These are phyloP conservation scores for Mimosa pudica DNA, from an alignment of 306 rosid species.

Conservation along the genomic window DNA sequence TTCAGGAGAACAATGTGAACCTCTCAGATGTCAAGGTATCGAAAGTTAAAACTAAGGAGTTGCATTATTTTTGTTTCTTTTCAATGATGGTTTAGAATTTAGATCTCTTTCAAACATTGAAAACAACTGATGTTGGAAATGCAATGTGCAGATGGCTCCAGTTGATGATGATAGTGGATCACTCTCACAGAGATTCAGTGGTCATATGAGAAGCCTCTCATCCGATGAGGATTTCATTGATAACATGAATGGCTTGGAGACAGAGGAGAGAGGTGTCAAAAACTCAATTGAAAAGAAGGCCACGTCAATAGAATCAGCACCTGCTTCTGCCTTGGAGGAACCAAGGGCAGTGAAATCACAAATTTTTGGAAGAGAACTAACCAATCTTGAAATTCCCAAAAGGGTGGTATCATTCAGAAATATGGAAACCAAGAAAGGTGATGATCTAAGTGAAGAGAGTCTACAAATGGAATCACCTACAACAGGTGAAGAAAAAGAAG, in stretches of 20 bases:
- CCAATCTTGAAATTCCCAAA: slow-evolving; percentile 65
- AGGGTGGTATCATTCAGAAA: slow-evolving; percentile 36
- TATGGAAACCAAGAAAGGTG: slow-evolving; percentile 40
- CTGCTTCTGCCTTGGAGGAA: slow-evolving; percentile 32
- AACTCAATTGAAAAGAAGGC: slow-evolving; percentile 36
- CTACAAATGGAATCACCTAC: slow-evolving; percentile 34
- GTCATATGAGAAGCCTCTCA: slow-evolving; percentile 72
- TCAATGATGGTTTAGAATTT: slow-evolving; percentile 14
- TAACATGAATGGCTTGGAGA: slow-evolving; percentile 49
- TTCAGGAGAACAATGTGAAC: slow-evolving; percentile 76
- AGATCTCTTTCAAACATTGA: slow-evolving; percentile 15
- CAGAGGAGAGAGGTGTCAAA: slow-evolving; percentile 43
- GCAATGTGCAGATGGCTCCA: slow-evolving; percentile 70
- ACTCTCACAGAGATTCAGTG: slow-evolving; percentile 49
- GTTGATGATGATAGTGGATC: slow-evolving; percentile 58
- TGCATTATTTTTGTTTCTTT: neutral
- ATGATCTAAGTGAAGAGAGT: slow-evolving; percentile 13
- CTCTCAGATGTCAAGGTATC: slow-evolving; percentile 88
- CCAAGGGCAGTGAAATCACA: slow-evolving; percentile 40
- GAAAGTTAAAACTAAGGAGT: slow-evolving; percentile 15
- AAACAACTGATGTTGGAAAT: slow-evolving; percentile 30
- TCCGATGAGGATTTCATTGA: slow-evolving; percentile 69
- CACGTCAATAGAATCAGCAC: slow-evolving; percentile 35
- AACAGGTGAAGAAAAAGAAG: slow-evolving; percentile 31
- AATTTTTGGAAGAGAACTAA: slow-evolving; percentile 41